Evolutionary conservation across 345 rosid genomes (phyloP), one percentile per base, ranked within the genome.

Genomic region (Garcia nutans): DNA sequence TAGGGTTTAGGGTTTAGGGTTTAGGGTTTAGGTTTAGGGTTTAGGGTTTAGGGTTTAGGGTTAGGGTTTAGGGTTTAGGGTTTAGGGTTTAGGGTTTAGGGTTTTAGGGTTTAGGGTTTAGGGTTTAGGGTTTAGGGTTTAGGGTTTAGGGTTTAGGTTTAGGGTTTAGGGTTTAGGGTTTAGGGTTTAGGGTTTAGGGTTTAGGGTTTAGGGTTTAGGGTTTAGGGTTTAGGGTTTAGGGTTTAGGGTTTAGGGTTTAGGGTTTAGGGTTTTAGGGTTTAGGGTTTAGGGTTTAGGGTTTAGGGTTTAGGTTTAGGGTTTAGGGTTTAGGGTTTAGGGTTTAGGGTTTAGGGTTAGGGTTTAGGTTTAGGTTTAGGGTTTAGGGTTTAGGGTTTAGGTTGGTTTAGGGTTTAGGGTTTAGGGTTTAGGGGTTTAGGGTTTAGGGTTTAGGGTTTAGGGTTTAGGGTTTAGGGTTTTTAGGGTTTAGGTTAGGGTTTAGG

Each of bases 281-380:
- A 28, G 71, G 55, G 42, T 67, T 42, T 44, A 77, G 72, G 65
- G 58, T 33, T 67, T 26, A 44, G 73, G 73, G 13, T 78, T 67
- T 26, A 62, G 81, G 77, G 58, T 78, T 73, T 19, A 61, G 73
- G 45, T 78, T 72, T 42, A 61, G 81, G 81, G 45, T 78, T 65
- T 19, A 60, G 81, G 73, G 45, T 78, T 41, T 13, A 54, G 81
- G 67, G 67, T 78, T 33, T 52, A 74, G 79, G 70, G 64, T 71
- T 62, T 56, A 55, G 75, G 24, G 58, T 73, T 62, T 49, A 77
- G 73, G 77, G 73, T 42, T 44, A 44, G 71, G 55, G 70, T 66
- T 66, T 66, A 67, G 71, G 50, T 65, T 33, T 33, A 33, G 37
- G 37, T 2, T 33, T 33, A 2, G 5, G 37, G 57, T 57, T 72